Evolutionary conservation across 257 asterid genomes (phyloP), one percentile per base, ranked within the genome.

Genomic region (Scutellaria baicalensis): DNA sequence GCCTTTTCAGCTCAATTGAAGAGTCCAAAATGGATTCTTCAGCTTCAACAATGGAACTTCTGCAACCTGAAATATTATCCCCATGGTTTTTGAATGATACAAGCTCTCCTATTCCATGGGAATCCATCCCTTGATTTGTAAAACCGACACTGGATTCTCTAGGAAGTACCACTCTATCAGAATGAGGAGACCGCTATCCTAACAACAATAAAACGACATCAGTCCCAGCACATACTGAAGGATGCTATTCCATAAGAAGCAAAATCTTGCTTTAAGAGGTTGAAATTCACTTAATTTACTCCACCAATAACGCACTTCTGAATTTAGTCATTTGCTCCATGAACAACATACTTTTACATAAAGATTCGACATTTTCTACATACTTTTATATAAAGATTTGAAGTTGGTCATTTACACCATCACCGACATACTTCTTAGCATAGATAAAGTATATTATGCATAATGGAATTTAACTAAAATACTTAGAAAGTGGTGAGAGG

Each of bases 11-110:
- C 17, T 79, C 74, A 70, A 80, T 58, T 49, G 82, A 60, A 50
- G 77, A 70, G 62, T 71, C 71, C 49, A 72, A 59, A 71, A 44
- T 66, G 74, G 66, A 75, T 48, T 77, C 80, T 43, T 73, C 90
- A 38, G 73, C 56, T 62, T 49, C 59, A 48, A 43, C 62, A 54
- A 18, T 38, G 33, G 60, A 74, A 45, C 23, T 44, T 62, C 21
- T 64, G 73, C 65, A 75, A 44, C 58, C 70, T 14, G 72, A 72
- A 62, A 47, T 59, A 47, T 80, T 75, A 66, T 71, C 76, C 71
- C 59, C 80, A 18, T 66, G 57, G 65, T 35, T 64, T 52, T 38
- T n/a, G 49, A 23, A 27, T 57, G 77, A 75, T 69, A 74, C 74
- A 58, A 72, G 69, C 59, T 56, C 75, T 49, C 70, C 43, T 21